These are phyloP conservation scores for Musa beccarii DNA, from an alignment of 176 grass and related monocot genomes.

Conservation along the genomic window DNA sequence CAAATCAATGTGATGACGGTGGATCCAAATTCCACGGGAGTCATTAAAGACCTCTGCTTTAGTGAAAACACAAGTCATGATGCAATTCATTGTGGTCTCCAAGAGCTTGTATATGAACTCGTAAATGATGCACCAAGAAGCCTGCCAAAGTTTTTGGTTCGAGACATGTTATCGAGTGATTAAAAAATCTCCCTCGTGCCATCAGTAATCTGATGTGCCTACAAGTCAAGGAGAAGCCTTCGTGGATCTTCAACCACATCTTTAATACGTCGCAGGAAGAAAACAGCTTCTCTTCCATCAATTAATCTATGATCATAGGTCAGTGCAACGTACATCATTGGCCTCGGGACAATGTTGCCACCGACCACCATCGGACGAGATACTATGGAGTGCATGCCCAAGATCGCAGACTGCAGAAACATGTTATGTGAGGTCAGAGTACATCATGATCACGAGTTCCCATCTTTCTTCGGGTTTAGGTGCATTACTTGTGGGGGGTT, in stretches of 20 bases:
- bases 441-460: background rate
- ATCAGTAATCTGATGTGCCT: background rate
- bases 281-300: conserved; percentile 72
- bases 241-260: conserved; percentile 77
- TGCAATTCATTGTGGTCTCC: background rate
- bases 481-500: conserved; percentile 61
- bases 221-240: conserved; percentile 71
- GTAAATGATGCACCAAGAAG: background rate
- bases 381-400: conserved; percentile 81
- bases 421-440: background rate
- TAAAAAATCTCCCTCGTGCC: background rate
- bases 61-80: background rate
- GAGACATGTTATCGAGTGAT: background rate
- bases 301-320: conserved; percentile 79
- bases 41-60: background rate
- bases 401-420: conserved; percentile 58
- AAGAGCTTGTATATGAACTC: too few relatives aligned
- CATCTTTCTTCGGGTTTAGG: background rate
- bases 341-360: conserved; percentile 45
- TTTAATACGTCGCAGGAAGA: conserved; percentile 77
- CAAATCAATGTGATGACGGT: background rate
- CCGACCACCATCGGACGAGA: conserved; percentile 57
- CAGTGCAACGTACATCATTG: conserved; percentile 75
- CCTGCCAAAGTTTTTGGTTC: background rate
- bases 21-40: background rate